These are phyloP conservation scores for Parietaria judaica DNA, from an alignment of 306 rosid genomes.

Conservation along the genomic window DNA sequence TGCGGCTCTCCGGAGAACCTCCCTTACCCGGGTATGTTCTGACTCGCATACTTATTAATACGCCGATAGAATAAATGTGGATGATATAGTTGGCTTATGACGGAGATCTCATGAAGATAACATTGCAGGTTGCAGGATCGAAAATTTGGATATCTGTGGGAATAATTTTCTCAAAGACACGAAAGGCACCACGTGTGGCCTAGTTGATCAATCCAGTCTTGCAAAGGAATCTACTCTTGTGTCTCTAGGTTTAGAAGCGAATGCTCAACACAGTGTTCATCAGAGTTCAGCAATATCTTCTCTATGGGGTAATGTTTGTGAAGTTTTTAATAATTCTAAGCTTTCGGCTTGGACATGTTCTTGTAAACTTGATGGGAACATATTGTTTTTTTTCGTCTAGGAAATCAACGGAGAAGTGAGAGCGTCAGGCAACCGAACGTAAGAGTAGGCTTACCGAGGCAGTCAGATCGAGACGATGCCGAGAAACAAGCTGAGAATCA, in stretches of 20 bases:
- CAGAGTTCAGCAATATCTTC: slow-evolving; percentile 38
- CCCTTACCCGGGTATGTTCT: slow-evolving; percentile 39
- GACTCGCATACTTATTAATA: slow-evolving; percentile 9
- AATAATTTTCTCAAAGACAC: slow-evolving; percentile 24
- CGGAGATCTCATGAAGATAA: too few species aligned
- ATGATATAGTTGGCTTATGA: too few species aligned
- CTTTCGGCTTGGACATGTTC: slow-evolving; percentile 18
- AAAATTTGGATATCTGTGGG: slow-evolving; percentile 36
- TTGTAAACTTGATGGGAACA: slow-evolving; percentile 24
- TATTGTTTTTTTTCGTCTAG: slow-evolving; percentile 22
- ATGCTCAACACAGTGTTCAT: slow-evolving; percentile 31
- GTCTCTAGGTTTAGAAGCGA: slow-evolving; percentile 37
- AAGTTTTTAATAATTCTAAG: slow-evolving; percentile 27
- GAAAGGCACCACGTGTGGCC: slow-evolving; percentile 21
- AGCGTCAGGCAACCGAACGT: slow-evolving; percentile 30
- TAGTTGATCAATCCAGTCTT: slow-evolving; percentile 39
- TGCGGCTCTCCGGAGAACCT: slow-evolving; percentile 39
- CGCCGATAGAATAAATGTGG: too few species aligned
- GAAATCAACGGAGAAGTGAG: slow-evolving; percentile 30
- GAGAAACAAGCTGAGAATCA: slow-evolving; percentile 33
- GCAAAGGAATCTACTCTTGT: slow-evolving; percentile 29
- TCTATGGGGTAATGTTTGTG: slow-evolving; percentile 33
- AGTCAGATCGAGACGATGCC: slow-evolving; percentile 33
- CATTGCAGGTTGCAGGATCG: slow-evolving; percentile 38
- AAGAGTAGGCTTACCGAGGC: slow-evolving; percentile 27